These are phyloP conservation scores for Alternaria gansuensis DNA, from an alignment of 2,329 filamentous ascomycete genomes.

Conservation along the genomic window DNA sequence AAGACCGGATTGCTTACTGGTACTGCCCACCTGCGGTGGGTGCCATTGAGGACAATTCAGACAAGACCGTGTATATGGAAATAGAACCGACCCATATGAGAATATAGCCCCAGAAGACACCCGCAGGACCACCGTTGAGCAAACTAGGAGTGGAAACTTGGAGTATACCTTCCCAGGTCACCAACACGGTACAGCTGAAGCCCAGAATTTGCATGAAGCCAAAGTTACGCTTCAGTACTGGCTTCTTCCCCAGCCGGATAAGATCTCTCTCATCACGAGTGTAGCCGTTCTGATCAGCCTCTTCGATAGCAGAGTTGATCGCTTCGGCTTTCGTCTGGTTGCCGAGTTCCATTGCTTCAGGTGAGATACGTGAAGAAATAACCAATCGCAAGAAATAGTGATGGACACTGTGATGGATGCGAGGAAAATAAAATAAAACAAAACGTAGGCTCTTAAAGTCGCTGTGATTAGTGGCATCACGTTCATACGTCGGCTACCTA, in stretches of 20 bases:
- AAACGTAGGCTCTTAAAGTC: not conserved
- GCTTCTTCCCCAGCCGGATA: slow-evolving; percentile 22
- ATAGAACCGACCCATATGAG: slow-evolving; percentile 26
- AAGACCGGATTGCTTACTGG: slow-evolving; percentile 3
- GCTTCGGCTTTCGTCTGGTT: slow-evolving; percentile 4
- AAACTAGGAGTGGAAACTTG: slow-evolving; percentile 13
- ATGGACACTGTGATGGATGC: not conserved
- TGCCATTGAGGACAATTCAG: slow-evolving; percentile 30
- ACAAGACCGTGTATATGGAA: slow-evolving; percentile 23
- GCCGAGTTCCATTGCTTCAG: slow-evolving; percentile 9
- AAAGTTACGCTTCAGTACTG: slow-evolving; percentile 23
- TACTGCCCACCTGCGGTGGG: slow-evolving; percentile 29
- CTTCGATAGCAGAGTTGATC: not conserved
- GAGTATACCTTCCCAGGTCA: slow-evolving; percentile 20
- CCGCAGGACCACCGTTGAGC: slow-evolving; percentile 27
- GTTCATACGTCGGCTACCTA: not conserved
- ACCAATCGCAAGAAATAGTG: not conserved
- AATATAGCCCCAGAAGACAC: slow-evolving; percentile 21
- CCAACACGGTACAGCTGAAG: slow-evolving; percentile 11
- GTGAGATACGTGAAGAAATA: not conserved
- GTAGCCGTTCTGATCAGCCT: slow-evolving; percentile 1
- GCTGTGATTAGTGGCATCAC: not conserved
- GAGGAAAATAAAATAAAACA: not conserved
- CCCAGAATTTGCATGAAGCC: slow-evolving; percentile 23
- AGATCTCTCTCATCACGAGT: slow-evolving; percentile 12